Conservation (phyloP, 2,329 filamentous ascomycete species). For the Aspergillus cejpii region DNA sequence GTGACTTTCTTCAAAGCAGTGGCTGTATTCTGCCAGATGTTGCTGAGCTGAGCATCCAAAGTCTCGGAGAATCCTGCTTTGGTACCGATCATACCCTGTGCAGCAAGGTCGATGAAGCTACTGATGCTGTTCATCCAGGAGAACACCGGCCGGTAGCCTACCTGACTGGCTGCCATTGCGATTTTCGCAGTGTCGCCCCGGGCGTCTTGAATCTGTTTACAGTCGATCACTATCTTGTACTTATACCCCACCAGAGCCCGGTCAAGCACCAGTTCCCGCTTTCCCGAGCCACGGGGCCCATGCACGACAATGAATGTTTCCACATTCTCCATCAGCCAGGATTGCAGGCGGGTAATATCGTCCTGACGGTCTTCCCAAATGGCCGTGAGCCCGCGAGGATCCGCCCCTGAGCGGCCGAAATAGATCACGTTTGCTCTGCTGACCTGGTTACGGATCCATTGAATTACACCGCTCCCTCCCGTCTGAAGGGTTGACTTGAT, state of each 20-base stretch:
- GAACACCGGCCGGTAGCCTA: conserved; percentile 89
- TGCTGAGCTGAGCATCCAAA: conserved; percentile 76
- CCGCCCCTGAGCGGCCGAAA: conserved; percentile 44
- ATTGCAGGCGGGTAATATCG: conserved; percentile 72
- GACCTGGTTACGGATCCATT: conserved; percentile 69
- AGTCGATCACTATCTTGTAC: conserved; percentile 80
- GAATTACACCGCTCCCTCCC: conserved; percentile 64
- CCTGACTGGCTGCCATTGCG: conserved; percentile 67
- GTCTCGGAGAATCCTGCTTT: conserved; percentile 94
- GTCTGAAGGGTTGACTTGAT: conserved; percentile 71
- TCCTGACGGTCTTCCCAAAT: conserved; percentile 83
- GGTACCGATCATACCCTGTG: conserved; percentile 86
- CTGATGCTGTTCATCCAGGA: conserved; percentile 94
- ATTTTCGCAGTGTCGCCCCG: conserved; percentile 83
- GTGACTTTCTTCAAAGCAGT: conserved; percentile 72
- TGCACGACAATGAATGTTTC: conserved; percentile 93
- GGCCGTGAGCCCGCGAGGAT: conserved; percentile 65
- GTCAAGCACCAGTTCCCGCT: conserved; percentile 78
- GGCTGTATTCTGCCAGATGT: conserved; percentile 80
- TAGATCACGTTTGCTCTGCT: conserved; percentile 42
- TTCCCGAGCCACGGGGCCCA: conserved; percentile 84
- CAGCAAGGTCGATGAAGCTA: conserved; percentile 84
- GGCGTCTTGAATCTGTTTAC: conserved; percentile 86
- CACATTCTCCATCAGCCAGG: conserved; percentile 79
- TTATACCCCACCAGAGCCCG: conserved; percentile 70